A percentile compares a stretch with the other conserved stretches of the same genome.
Conservation (phyloP, 2,329 filamentous ascomycete species). For the Mollisia scopiformis region DNA sequence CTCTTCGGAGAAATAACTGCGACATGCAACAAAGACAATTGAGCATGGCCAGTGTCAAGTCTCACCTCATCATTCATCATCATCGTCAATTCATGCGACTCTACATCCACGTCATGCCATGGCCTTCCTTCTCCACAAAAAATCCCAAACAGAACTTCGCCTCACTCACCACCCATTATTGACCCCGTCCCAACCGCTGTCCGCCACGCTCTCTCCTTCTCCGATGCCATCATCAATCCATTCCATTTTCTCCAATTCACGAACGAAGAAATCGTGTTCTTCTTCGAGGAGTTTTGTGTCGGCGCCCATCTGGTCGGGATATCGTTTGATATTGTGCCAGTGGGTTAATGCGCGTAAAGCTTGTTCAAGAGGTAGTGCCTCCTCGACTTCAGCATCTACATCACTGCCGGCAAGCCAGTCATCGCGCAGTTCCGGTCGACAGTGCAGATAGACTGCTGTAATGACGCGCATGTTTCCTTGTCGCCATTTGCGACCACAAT, state of each 20-base stretch:
- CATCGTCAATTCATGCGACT: slow-evolving; percentile 2
- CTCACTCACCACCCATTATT: slow-evolving; percentile 22
- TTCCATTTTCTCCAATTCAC: slow-evolving; percentile 76
- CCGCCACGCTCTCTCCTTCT: slow-evolving; percentile 42
- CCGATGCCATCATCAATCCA: slow-evolving; percentile 30
- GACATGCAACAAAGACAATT: slow-evolving; percentile 22
- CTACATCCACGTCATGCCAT: background rate
- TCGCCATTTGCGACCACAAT: slow-evolving; percentile 97
- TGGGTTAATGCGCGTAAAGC: slow-evolving; percentile 86
- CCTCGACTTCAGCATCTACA: slow-evolving; percentile 91
- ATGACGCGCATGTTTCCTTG: slow-evolving; percentile 99
- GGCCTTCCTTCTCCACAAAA: slow-evolving; percentile 2
- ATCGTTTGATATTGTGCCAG: slow-evolving; percentile 88
- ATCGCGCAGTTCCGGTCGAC: slow-evolving; percentile 87
- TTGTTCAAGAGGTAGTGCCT: slow-evolving; percentile 89
- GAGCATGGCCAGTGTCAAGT: background rate
- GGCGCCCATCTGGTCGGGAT: slow-evolving; percentile 75
- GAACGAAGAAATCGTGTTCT: slow-evolving; percentile 78
- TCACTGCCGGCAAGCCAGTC: slow-evolving; percentile 94
- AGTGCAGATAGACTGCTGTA: slow-evolving; percentile 93
- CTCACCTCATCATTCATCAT: slow-evolving; percentile 8
- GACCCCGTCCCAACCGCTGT: slow-evolving; percentile 31
- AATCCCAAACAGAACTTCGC: background rate
- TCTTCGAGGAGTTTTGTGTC: slow-evolving; percentile 61
- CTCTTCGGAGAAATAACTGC: slow-evolving; percentile 22